Percentiles rank a stretch among this genome's conserved stretches.
Conservation (phyloP, 1,284 basidiomycete genomes). For the Xerocomus minutiporus region DNA sequence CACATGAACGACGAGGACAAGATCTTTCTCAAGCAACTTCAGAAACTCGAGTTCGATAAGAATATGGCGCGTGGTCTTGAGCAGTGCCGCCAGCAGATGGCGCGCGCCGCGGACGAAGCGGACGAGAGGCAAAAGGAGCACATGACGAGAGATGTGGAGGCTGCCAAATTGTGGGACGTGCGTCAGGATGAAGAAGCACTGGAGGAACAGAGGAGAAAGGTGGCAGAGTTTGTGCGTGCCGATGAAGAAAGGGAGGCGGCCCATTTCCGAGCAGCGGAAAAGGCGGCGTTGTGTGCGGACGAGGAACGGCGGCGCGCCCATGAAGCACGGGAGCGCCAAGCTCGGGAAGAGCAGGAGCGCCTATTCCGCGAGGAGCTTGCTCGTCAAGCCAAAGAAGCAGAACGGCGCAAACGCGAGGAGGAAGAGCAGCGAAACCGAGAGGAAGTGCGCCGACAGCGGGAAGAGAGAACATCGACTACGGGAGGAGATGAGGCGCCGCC, state of each 20-base stretch:
- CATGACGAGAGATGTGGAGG: slow-evolving; percentile 14
- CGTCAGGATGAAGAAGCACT: background rate
- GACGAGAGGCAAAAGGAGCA: slow-evolving; percentile 10
- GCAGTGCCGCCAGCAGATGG: slow-evolving; percentile 17
- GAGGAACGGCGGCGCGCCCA: slow-evolving; percentile 15
- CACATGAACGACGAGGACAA: slow-evolving; percentile 18
- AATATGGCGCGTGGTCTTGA: slow-evolving; percentile 14
- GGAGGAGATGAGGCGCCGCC: background rate
- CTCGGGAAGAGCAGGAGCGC: slow-evolving; percentile 23
- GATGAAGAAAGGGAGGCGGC: background rate
- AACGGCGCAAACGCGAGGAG: slow-evolving; percentile 4
- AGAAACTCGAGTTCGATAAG: slow-evolving; percentile 16
- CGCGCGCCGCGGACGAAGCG: slow-evolving; percentile 16
- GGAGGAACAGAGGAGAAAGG: slow-evolving; percentile 7
- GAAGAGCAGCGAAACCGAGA: slow-evolving; percentile 2
- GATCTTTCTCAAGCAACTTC: slow-evolving; percentile 27
- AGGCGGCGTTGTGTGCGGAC: slow-evolving; percentile 14
- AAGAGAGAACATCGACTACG: slow-evolving; percentile 4
- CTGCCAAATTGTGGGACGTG: slow-evolving; percentile 9
- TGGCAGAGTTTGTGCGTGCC: slow-evolving; percentile 3
- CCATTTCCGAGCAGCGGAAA: slow-evolving; percentile 8
- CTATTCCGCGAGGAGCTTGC: slow-evolving; percentile 9
- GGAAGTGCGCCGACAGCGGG: slow-evolving; percentile 2
- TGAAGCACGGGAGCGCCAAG: slow-evolving; percentile 19
- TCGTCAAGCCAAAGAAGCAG: slow-evolving; percentile 4